Base-by-base conservation (phyloP, 1,284 basidiomycete genomes). In the Ustilago cynodontis region DNA sequence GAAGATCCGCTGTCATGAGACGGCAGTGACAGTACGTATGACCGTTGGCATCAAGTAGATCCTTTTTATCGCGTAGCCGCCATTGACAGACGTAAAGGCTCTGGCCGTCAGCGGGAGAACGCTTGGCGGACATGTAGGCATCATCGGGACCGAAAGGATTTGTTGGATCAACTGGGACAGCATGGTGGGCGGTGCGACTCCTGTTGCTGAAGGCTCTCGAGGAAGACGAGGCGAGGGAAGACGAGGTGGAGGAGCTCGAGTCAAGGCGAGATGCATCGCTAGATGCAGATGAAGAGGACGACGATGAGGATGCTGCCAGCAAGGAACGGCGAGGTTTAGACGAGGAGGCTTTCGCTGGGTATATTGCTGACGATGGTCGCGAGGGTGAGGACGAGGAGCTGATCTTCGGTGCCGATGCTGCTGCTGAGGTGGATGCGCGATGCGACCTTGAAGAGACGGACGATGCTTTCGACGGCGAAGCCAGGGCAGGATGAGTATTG, bases 31-130 rank as follows among this genome's bases (percentile, higher is more conserved):
- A 73, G 31, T 35, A 71, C 3, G 31, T 39, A 20, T 66, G 64
- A 3, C 65, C 60, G 20, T 45, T 58, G 13, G 54, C 31, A 14
- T 65, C 65, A 8, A 65, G 24, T 1, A 73, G 28, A 20, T 54
- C 58, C 37, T 65, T 68, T 55, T 68, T 67, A 54, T 73, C 71
- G 6, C 65, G 56, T 2, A 65, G 20, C 0, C 71, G 65, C 71
- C 70, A 71, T 49, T 37, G 56, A 26, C 71, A 73, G 2, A 24
- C 6, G 55, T 68, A 73, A 10, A 47, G 20, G 5, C 22, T 50
- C 18, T 56, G 62, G 13, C 39, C 55, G 0, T 26, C 29, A 26
- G 58, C 65, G 1, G 65, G 29, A 16, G 33, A 13, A 0, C 65
- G 65, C 14, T 59, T 61, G 29, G 39, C 26, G 1, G 65, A 68